Evolutionary conservation across 805 yeast species (phyloP).

Genomic region (Candida berthetii): DNA sequence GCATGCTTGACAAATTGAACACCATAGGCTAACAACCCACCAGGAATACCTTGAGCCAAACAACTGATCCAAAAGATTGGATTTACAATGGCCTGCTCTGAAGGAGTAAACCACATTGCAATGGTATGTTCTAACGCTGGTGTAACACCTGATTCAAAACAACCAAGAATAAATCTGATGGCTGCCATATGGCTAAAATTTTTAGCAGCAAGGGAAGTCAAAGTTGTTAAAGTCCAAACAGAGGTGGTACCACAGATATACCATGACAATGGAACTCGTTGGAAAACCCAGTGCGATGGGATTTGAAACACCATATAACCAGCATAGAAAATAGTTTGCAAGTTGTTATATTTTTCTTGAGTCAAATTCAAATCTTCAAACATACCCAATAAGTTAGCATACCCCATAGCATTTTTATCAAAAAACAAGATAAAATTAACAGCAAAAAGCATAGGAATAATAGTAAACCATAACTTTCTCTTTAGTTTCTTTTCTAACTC

Average conservation of each 20-base stretch:
- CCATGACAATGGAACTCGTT: slow-evolving; percentile 21
- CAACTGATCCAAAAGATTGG: slow-evolving; percentile 39
- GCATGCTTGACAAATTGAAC: slow-evolving; percentile 8
- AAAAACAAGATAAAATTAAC: slow-evolving; percentile 25
- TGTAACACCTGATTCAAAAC: slow-evolving; percentile 27
- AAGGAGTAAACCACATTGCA: slow-evolving; percentile 35
- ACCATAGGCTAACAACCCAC: slow-evolving; percentile 28
- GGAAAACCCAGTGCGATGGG: slow-evolving; percentile 25
- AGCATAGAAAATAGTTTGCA: slow-evolving; percentile 30
- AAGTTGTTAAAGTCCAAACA: slow-evolving; percentile 27
- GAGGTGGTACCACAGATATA: slow-evolving; percentile 20
- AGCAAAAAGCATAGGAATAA: slow-evolving; percentile 18
- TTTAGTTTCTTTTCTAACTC: slow-evolving; percentile 5
- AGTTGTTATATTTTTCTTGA: slow-evolving; percentile 19
- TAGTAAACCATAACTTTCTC: slow-evolving; percentile 11
- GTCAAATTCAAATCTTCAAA: slow-evolving; percentile 22
- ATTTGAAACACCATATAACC: slow-evolving; percentile 32
- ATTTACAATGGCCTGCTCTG: slow-evolving; percentile 34
- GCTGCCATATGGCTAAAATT: slow-evolving; percentile 30
- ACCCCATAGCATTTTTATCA: slow-evolving; percentile 37
- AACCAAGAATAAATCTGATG: slow-evolving; percentile 34
- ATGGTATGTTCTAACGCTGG: slow-evolving; percentile 33
- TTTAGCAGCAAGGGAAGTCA: slow-evolving; percentile 26
- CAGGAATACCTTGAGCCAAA: slow-evolving; percentile 28
- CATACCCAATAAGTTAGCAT: slow-evolving; percentile 31